Evolutionary conservation across 257 asterid genomes (phyloP), one percentile per base, ranked within the genome.

Genomic region (Coffea eugenioides): DNA sequence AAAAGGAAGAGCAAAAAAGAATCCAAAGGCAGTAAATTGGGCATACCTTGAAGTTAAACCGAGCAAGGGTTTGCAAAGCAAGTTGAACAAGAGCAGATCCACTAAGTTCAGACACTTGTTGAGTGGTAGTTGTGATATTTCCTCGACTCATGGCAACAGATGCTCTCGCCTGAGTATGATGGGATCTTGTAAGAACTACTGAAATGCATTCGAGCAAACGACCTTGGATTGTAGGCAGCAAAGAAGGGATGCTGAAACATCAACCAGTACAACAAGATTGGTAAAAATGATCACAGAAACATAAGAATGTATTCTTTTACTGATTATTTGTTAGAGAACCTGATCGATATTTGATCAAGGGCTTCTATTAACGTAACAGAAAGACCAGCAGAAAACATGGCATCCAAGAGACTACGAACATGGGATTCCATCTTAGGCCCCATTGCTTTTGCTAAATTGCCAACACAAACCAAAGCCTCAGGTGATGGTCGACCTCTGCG

Each of bases 401-500:
- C 91, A 86, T 96, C 98, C 90, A 96, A 88, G 81, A 96, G 97
- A 83, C 95, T 85, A 54, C 93, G 95, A 75, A 96, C 93, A 71
- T 91, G 89, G 81, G 97, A 91, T 86, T 92, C 97, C 97, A 94
- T 87, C 61, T 92, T 80, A 79, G 91, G 89, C 71, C 99, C 99
- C 99, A 96, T 96, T 71, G 98, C 94, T 85, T 91, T 96, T 73
- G 99, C 96, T 85, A 96, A 89, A 93, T 91, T 94, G 83, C 99
- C 99, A 82, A 96, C 98, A 88, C 99, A 96, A 82, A 97, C 96
- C 84, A 96, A 86, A 71, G 99, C 99, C 91, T 96, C 99, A 86
- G 90, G 91, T 76, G 93, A 91, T 57, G 99, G 97, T 61, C 94
- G 87, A 74, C 99, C 99, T 90, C 97, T 90, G 23, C 98, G 99